Conservation (phyloP, 345 rosid genomes). For the Crucihimalaya himalaica region DNA sequence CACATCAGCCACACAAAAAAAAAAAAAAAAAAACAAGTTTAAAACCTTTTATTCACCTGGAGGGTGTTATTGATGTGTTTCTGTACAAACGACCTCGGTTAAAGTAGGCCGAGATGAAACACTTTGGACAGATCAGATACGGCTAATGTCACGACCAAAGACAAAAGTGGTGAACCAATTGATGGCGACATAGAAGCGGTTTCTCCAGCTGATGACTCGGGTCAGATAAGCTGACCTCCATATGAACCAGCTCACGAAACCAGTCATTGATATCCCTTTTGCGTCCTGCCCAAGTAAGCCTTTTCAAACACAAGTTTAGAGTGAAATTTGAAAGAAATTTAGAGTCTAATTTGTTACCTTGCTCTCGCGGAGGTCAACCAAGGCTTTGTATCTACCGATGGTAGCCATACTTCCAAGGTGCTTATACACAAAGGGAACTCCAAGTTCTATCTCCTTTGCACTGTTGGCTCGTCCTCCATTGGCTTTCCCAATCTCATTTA, state of each 20-base stretch:
- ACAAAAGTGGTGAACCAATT: slow-evolving; percentile 89
- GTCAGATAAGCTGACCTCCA: slow-evolving; percentile 97
- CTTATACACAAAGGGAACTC: slow-evolving; percentile 78
- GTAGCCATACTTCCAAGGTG: slow-evolving; percentile 99
- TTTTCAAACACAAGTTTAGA: background rate
- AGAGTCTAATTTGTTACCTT: slow-evolving; percentile 53
- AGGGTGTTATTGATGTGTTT: slow-evolving; percentile 4
- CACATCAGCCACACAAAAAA: background rate
- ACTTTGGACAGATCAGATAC: slow-evolving; percentile 40
- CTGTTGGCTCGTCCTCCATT: slow-evolving; percentile 78
- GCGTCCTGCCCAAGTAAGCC: slow-evolving; percentile 55
- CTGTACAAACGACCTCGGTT: background rate
- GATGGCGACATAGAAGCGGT: slow-evolving; percentile 82
- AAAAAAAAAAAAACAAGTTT: background rate
- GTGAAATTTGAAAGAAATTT: background rate
- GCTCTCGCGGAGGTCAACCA: slow-evolving; percentile 91
- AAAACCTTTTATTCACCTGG: background rate
- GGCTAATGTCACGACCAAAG: slow-evolving; percentile 89
- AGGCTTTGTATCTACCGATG: slow-evolving; percentile 85
- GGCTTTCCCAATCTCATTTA: slow-evolving; percentile 65
- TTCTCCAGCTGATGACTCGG: slow-evolving; percentile 94
- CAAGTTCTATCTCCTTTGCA: slow-evolving; percentile 58
- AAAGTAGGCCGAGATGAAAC: background rate
- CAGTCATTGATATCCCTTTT: slow-evolving; percentile 74
- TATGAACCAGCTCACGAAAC: slow-evolving; percentile 82